Evolutionary conservation across 2,329 filamentous ascomycete genomes (phyloP).

Genomic region (Ilyonectria robusta): DNA sequence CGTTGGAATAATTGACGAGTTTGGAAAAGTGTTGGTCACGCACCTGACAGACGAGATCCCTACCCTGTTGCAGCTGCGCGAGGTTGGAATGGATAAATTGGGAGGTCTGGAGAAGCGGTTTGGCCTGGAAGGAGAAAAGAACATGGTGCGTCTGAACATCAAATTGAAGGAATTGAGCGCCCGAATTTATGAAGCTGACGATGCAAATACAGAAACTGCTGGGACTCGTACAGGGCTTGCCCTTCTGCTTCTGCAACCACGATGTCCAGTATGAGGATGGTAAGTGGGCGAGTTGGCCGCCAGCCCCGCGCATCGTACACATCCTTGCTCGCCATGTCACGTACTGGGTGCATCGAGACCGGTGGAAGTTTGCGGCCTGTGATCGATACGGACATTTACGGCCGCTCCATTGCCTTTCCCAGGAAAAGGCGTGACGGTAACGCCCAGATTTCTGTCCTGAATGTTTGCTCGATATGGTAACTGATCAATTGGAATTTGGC

Average conservation of each 20-base stretch:
- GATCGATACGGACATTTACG: constrained; percentile 9
- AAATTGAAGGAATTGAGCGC: not conserved
- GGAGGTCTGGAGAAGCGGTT: not conserved
- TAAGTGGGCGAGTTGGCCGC: constrained; percentile 17
- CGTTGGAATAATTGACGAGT: constrained; percentile 13
- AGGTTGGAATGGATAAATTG: constrained; percentile 11
- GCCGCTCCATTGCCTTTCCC: not conserved
- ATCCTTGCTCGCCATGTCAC: constrained; percentile 15
- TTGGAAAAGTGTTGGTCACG: constrained; percentile 8
- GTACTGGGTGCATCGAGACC: constrained; percentile 18
- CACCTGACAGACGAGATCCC: constrained; percentile 21
- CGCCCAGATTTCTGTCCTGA: too few relatives aligned
- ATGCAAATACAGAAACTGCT: constrained; percentile 7
- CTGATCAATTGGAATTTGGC: too few relatives aligned
- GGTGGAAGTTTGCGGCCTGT: constrained; percentile 23
- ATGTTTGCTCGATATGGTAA: too few relatives aligned
- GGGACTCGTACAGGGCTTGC: constrained; percentile 1
- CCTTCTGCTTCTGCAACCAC: constrained; percentile 19
- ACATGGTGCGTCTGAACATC: constrained; percentile 4
- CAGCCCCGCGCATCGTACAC: constrained; percentile 5
- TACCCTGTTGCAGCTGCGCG: constrained; percentile 9
- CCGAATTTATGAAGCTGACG: not conserved
- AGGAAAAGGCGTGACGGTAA: not conserved
- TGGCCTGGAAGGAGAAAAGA: constrained; percentile 12
- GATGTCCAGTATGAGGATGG: constrained; percentile 16